A percentile compares a stretch with the other conserved stretches of the same genome.
phyloP scores from a whole-genome alignment of 371 early-diverging fungal genomes.

The Mortierella sp. region DNA sequence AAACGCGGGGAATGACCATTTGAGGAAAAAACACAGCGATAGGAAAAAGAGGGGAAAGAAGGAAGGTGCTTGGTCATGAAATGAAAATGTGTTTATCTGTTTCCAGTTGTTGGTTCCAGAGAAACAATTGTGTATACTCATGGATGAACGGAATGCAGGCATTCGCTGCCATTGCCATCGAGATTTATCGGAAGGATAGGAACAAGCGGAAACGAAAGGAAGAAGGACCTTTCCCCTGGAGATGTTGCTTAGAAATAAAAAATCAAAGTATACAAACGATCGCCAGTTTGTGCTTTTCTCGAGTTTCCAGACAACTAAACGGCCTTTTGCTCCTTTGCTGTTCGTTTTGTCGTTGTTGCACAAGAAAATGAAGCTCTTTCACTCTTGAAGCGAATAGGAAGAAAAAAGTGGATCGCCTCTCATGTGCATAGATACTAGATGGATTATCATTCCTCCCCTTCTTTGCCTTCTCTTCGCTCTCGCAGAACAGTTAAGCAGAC shows the following conservation, averaged over 20 bases:
- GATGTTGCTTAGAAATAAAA: too few species aligned
- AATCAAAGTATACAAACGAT: not conserved
- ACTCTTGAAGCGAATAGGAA: not conserved
- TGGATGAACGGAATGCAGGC: too few species aligned
- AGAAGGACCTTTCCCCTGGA: not conserved
- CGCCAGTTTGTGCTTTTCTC: not conserved
- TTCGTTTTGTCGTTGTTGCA: not conserved
- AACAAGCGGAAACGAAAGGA: not conserved
- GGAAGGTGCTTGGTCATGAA: not conserved
- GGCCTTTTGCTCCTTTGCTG: not conserved
- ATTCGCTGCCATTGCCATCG: too few species aligned
- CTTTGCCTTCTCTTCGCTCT: not conserved
- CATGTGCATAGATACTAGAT: slow-evolving; percentile 1
- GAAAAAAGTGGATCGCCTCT: not conserved
- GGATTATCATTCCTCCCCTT: not conserved
- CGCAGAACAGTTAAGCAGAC: not conserved
- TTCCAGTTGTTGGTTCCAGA: not conserved
- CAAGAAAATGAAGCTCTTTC: slow-evolving; percentile 8
- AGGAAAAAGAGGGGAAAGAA: not conserved
- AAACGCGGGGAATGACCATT: slow-evolving; percentile 30
- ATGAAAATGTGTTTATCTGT: not conserved
- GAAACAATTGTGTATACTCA: too few species aligned
- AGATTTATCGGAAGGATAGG: too few species aligned
- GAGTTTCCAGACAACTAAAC: not conserved
- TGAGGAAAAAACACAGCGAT: slow-evolving; percentile 5